A percentile compares a stretch with the other conserved stretches of the same genome.
Conservation (phyloP, 2,329 filamentous ascomycete species). For the Periconia digitata region DNA sequence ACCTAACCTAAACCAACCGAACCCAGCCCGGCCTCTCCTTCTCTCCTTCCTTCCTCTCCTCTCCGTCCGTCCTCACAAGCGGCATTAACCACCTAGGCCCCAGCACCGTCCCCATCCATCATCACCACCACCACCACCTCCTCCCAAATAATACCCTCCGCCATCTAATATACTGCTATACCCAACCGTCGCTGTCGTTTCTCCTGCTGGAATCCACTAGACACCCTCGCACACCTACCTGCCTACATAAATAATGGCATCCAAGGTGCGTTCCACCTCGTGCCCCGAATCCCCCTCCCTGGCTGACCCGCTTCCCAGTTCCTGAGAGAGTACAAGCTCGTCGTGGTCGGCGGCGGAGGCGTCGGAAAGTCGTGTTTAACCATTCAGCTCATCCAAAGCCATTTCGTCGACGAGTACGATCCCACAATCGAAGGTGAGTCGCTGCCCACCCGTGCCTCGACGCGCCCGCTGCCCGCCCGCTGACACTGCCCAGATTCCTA, state of each 20-base stretch:
- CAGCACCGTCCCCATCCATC: no score
- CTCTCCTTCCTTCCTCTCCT: no score
- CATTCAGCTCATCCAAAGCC: conserved; percentile 78
- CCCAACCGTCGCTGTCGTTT: conserved; percentile 6
- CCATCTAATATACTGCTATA: conserved; percentile 1
- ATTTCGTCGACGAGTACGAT: conserved; percentile 99
- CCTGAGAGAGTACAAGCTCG: conserved; percentile 60
- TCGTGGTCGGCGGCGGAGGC: conserved; percentile 96
- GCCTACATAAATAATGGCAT: conserved; percentile 37
- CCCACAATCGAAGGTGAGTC: conserved; percentile 93
- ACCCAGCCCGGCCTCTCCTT: neutral
- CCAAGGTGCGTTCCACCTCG: conserved; percentile 34
- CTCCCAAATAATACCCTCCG: neutral
- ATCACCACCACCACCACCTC: neutral
- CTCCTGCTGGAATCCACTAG: conserved; percentile 4
- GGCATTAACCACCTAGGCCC: no score
- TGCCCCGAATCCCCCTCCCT: conserved; percentile 17
- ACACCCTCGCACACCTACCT: conserved; percentile 13
- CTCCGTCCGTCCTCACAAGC: no score
- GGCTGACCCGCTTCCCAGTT: conserved; percentile 43
- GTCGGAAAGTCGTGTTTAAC: conserved; percentile 99
- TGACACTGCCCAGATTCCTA: conserved; percentile 75
- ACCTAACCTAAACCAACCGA: neutral
- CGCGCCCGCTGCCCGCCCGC: conserved; percentile 1
- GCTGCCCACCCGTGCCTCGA: conserved; percentile 1